Conservation (phyloP, 2,329 filamentous ascomycete genomes). For the Aspergillus aculeatinus region DNA sequence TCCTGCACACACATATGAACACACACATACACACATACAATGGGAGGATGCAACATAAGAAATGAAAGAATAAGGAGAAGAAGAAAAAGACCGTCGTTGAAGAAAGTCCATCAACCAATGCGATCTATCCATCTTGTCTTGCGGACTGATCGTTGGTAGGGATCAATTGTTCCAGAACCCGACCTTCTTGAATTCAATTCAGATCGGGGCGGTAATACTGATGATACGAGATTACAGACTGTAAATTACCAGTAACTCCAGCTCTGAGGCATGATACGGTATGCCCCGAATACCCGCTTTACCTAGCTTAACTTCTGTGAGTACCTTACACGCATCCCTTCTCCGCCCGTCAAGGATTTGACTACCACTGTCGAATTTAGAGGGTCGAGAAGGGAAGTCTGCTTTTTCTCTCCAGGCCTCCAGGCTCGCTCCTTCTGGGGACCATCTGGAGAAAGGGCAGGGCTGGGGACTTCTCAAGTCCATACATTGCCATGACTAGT, state of each 20-base stretch:
- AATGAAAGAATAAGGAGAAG: not conserved
- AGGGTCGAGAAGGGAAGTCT: not conserved
- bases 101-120: not conserved
- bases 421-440: too few species aligned
- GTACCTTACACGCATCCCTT: not conserved
- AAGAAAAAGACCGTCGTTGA: not conserved
- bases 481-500: constrained; percentile 17
- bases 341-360: not conserved
- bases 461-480: not conserved
- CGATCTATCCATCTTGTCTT: not conserved
- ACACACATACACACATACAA: not conserved
- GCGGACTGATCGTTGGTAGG: constrained; percentile 14
- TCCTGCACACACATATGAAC: not conserved
- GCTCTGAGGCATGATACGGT: not conserved
- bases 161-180: constrained; percentile 15
- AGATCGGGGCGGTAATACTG: not conserved
- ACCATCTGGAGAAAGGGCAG: not conserved
- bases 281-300: not conserved
- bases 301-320: not conserved
- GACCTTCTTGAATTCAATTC: not conserved
- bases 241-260: not conserved
- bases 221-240: not conserved
- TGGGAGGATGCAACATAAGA: not conserved
- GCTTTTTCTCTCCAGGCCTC: too few species aligned
- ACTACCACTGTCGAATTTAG: constrained; percentile 1